Base-by-base conservation (phyloP, 257 asterid species). In the Nyctanthes arbortristis region DNA sequence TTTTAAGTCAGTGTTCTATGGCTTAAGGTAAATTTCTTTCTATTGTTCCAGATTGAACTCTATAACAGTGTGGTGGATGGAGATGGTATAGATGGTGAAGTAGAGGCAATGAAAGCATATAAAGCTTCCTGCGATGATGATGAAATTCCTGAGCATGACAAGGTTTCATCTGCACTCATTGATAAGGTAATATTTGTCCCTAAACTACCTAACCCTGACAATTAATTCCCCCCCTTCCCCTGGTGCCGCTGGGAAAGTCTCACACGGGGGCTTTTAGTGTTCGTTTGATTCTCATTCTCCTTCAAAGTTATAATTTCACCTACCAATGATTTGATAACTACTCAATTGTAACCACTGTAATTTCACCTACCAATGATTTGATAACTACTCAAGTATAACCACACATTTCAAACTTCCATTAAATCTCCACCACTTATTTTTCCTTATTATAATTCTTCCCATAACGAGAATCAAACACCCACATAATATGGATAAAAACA, bases 31-130 rank as follows among this genome's bases (percentile, higher is more conserved):
- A 52, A 54, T 71, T 62, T 55, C 43, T 70, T 61, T 33, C 33
- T 25, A 45, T 66, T 27, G 68, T 73, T 69, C 66, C 88, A 92
- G 97, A 90, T 92, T 82, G 96, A 85, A 81, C 80, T 92, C 70
- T 92, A 92, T 72, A 85, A 90, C 69, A 87, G 90, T 84, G 78
- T 88, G 86, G 96, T 90, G 75, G 88, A 90, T 73, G 85, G 87
- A 85, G 97, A 89, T 67, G 97, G 87, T 10, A 74, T 84, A 27
- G 84, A 81, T 61, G 89, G 87, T 54, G 89, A 85, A 77, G 81
- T 66, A 76, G 89, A 84, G 76, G 92, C 93, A 70, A 79, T 73
- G 85, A 85, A 85, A 80, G 98, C 98, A 45, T 92, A 92, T 64
- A 90, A 77, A 85, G 97, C 97, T 58, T 92, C 88, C 67, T 85